A percentile compares a stretch with the other conserved stretches of the same genome.
Evolutionary conservation across 495 filamentous ascomycete genomes (phyloP).

Genomic region (Aspergillus bertholletiae): DNA sequence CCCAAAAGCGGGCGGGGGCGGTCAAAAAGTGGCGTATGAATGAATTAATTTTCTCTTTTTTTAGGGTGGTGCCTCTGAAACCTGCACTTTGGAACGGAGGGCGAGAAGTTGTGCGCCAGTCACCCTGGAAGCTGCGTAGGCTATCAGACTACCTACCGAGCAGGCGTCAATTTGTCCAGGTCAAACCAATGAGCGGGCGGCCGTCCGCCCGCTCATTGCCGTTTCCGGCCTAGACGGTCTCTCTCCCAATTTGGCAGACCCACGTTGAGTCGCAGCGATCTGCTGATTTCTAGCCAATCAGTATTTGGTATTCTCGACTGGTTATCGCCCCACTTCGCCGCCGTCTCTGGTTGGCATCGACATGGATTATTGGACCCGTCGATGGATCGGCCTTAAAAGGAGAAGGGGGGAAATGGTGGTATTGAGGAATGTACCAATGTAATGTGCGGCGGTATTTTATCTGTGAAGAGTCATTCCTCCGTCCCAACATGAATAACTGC

Average conservation of each 20-base stretch:
- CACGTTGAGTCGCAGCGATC: conserved; percentile 14
- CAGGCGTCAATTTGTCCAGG: conserved; percentile 13
- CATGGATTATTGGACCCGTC: conserved; percentile 12
- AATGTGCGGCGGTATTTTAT: background rate
- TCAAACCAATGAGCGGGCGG: conserved; percentile 18
- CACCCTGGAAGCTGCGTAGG: conserved; percentile 15
- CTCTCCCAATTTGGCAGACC: conserved; percentile 6
- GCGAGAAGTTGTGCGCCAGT: conserved; percentile 5
- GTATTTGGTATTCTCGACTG: background rate
- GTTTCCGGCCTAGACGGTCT: conserved; percentile 14
- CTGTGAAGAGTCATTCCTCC: background rate
- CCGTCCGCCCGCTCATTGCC: conserved; percentile 4
- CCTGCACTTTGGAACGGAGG: conserved; percentile 11
- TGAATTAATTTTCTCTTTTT: conserved; percentile 9
- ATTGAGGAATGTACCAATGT: background rate
- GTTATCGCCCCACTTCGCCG: conserved; percentile 24
- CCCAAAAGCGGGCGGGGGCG: conserved; percentile 21
- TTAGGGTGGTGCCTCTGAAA: conserved; percentile 13
- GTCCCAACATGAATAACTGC: background rate
- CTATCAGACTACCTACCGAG: conserved; percentile 10
- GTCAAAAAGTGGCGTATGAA: conserved; percentile 19
- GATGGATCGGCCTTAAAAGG: conserved; percentile 5
- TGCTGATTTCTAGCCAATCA: conserved; percentile 15
- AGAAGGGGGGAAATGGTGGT: background rate
- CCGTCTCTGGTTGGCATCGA: conserved; percentile 5